Percentiles rank a stretch among this genome's conserved stretches.
phyloP scores from a whole-genome alignment of 2,329 filamentous ascomycete genomes.

The Colletotrichum sp. region DNA sequence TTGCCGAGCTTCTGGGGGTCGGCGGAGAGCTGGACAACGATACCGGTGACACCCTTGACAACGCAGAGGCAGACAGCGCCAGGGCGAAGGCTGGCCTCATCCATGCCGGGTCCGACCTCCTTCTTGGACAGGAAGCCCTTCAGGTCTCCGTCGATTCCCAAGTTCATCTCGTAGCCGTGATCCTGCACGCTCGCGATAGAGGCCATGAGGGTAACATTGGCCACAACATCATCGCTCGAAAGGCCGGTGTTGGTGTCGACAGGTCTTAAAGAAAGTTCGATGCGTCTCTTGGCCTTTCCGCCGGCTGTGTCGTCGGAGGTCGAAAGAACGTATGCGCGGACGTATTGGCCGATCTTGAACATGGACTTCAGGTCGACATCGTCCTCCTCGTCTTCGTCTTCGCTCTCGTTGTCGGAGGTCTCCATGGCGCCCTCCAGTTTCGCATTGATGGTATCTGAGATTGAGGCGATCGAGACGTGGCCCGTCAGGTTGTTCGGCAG shows the following conservation, averaged over 20 bases:
- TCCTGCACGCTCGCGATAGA: conserved; percentile 93
- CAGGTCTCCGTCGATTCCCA: conserved; percentile 71
- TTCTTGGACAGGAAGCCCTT: conserved; percentile 87
- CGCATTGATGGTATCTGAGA: conserved; percentile 80
- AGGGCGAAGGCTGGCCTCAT: conserved; percentile 74
- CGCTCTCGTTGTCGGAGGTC: conserved; percentile 55
- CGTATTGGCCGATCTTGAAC: conserved; percentile 85
- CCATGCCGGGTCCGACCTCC: conserved; percentile 72
- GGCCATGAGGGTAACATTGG: conserved; percentile 83
- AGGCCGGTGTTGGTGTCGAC: conserved; percentile 79
- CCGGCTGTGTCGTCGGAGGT: conserved; percentile 69
- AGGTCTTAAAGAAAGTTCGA: conserved; percentile 87
- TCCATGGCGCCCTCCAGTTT: conserved; percentile 74
- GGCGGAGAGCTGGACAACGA: conserved; percentile 85
- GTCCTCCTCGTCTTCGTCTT: conserved; percentile 55
- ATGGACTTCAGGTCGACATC: conserved; percentile 75
- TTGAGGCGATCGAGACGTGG: conserved; percentile 88
- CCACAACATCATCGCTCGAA: conserved; percentile 72
- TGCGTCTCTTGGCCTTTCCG: conserved; percentile 75
- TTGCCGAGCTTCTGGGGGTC: conserved; percentile 73
- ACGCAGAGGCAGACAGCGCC: conserved; percentile 87
- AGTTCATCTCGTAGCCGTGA: conserved; percentile 91
- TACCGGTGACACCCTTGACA: conserved; percentile 77
- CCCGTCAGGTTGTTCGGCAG: conserved; percentile 93
- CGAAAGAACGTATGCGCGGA: conserved; percentile 83